Evolutionary conservation across 2,329 filamentous ascomycete genomes (phyloP).

Genomic region (Colletotrichum phormii): DNA sequence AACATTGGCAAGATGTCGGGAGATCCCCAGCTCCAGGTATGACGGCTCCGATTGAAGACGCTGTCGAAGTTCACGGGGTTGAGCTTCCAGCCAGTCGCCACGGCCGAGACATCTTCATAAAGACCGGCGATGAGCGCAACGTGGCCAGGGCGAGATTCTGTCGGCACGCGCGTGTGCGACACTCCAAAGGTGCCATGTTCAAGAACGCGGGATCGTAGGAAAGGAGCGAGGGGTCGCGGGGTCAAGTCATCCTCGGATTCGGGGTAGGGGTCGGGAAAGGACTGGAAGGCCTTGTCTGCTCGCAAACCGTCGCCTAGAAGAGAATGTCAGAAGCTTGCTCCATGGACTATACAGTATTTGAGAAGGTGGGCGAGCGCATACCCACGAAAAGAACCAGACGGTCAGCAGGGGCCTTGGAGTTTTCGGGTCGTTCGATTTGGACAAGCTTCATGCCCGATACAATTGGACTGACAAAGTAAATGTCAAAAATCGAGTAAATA

Average conservation of each 20-base stretch:
- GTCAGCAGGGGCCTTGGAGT: conserved; percentile 81
- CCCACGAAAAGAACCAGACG: conserved; percentile 94
- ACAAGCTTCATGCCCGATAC: conserved; percentile 94
- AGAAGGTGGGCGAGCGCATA: conserved; percentile 49
- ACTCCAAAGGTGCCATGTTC: conserved; percentile 95
- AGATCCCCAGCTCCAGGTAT: conserved; percentile 99
- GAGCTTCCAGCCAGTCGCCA: conserved; percentile 97
- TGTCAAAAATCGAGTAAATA: conserved; percentile 95
- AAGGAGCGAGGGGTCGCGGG: conserved; percentile 88
- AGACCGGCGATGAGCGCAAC: conserved; percentile 96
- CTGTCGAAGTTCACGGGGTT: conserved; percentile 99
- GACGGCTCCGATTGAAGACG: conserved; percentile 94
- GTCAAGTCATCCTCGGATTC: conserved; percentile 72
- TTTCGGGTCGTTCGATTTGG: conserved; percentile 70
- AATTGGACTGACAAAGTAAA: conserved; percentile 98
- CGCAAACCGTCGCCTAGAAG: conserved; percentile 84
- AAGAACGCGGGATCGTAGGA: conserved; percentile 88
- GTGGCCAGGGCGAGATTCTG: conserved; percentile 95
- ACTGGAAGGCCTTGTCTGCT: conserved; percentile 98
- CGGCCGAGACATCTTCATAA: conserved; percentile 97
- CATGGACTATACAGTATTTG: neutral
- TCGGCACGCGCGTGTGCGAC: conserved; percentile 95
- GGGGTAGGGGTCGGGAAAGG: conserved; percentile 86
- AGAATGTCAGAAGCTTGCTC: neutral
- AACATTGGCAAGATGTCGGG: conserved; percentile 99